Conservation (phyloP, 2,329 filamentous ascomycete species). For the Exophiala dermatitidis region DNA sequence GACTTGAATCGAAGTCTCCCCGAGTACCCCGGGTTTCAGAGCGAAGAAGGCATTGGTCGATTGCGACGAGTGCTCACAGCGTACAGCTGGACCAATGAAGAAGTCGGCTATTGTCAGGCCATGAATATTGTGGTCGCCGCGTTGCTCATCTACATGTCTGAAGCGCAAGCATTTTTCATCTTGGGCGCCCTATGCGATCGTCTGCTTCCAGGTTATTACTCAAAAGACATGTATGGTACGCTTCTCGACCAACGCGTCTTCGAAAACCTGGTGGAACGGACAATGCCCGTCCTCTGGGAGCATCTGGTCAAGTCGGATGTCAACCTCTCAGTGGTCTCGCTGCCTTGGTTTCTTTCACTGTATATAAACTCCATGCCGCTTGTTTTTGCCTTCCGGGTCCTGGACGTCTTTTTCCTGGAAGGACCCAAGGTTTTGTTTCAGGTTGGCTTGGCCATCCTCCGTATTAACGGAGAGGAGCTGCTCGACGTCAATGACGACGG, state of each 20-base stretch:
- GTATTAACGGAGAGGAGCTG: slow-evolving; percentile 94
- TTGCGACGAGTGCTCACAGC: slow-evolving; percentile 86
- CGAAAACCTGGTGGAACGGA: slow-evolving; percentile 95
- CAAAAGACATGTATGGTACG: slow-evolving; percentile 97
- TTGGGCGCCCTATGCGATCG: slow-evolving; percentile 88
- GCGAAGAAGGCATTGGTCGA: slow-evolving; percentile 85
- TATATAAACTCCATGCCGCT: slow-evolving; percentile 99
- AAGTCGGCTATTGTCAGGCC: slow-evolving; percentile 96
- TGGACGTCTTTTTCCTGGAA: slow-evolving; percentile 97
- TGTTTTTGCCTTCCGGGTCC: slow-evolving; percentile 90
- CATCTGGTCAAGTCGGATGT: slow-evolving; percentile 96
- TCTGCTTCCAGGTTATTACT: slow-evolving; percentile 92
- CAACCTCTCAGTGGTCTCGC: slow-evolving; percentile 90
- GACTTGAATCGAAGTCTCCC: slow-evolving; percentile 93
- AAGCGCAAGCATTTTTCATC: slow-evolving; percentile 89
- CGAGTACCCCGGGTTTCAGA: slow-evolving; percentile 96
- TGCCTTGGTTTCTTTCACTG: slow-evolving; percentile 95
- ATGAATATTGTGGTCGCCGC: slow-evolving; percentile 99
- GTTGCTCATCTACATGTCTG: slow-evolving; percentile 97
- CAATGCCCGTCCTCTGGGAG: slow-evolving; percentile 97
- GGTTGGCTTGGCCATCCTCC: slow-evolving; percentile 88
- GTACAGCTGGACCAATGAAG: slow-evolving; percentile 93
- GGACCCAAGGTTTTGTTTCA: slow-evolving; percentile 97
- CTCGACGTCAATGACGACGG: slow-evolving; percentile 90
- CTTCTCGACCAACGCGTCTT: slow-evolving; percentile 95